Percentiles rank a stretch among this genome's conserved stretches.
phyloP scores from a whole-genome alignment of 805 yeast species.

The Lipomyces anomalus region DNA sequence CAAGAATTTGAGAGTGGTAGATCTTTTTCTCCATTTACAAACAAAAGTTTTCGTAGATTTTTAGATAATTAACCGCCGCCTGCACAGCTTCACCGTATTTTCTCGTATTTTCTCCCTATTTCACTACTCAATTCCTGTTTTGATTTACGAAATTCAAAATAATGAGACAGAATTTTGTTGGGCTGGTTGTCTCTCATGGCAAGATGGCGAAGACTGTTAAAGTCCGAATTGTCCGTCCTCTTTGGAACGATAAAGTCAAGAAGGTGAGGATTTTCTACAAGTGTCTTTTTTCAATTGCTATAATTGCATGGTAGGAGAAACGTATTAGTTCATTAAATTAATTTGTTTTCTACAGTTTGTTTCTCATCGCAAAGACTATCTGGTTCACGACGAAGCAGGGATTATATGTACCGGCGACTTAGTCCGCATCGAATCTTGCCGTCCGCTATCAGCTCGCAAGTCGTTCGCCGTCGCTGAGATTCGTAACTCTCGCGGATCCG shows the following conservation, averaged over 20 bases:
- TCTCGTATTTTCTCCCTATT: too few species aligned
- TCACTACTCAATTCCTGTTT: too few species aligned
- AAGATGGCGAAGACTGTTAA: constrained; percentile 93
- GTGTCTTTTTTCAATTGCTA: background rate
- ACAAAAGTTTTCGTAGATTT: too few species aligned
- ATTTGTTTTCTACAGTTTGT: constrained; percentile 61
- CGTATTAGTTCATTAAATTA: background rate
- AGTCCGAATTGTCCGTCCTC: constrained; percentile 76
- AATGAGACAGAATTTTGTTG: constrained; percentile 88
- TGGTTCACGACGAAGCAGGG: constrained; percentile 91
- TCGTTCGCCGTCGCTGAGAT: constrained; percentile 90
- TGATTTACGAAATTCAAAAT: too few species aligned
- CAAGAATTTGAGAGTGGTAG: background rate
- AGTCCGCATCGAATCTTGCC: constrained; percentile 80
- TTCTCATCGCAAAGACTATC: constrained; percentile 69
- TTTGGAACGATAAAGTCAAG: constrained; percentile 50
- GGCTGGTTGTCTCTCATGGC: constrained; percentile 92
- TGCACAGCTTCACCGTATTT: too few species aligned
- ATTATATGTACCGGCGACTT: constrained; percentile 92
- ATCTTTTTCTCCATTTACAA: too few species aligned
- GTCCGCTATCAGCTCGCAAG: constrained; percentile 78
- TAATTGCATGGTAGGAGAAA: too few species aligned
- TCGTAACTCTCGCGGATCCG: too few species aligned
- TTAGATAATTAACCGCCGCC: too few species aligned
- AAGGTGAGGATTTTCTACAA: constrained; percentile 3